Evolutionary conservation across 2,329 filamentous ascomycete species (phyloP).

Genomic region (Exophiala viscosa): DNA sequence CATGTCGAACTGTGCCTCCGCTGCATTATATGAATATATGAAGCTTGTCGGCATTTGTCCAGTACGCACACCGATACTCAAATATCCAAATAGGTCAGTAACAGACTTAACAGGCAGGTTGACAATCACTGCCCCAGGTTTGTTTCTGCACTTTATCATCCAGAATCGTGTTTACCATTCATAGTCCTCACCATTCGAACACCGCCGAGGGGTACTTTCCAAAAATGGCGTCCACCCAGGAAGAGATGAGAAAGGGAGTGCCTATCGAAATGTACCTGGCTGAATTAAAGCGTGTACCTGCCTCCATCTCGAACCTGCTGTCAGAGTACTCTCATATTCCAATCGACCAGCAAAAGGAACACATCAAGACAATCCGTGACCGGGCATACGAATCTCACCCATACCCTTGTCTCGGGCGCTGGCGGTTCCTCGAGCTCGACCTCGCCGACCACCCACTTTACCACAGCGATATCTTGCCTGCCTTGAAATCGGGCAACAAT

Average conservation of each 20-base stretch:
- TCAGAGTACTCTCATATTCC: slow-evolving; percentile 23
- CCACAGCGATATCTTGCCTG: slow-evolving; percentile 20
- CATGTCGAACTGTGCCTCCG: too few relatives aligned
- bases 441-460: slow-evolving; percentile 35
- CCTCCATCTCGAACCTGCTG: slow-evolving; percentile 18
- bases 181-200: too few relatives aligned
- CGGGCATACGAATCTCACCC: slow-evolving; percentile 31
- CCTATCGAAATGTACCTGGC: slow-evolving; percentile 8
- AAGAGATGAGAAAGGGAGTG: neutral
- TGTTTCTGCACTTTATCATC: too few relatives aligned
- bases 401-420: slow-evolving; percentile 45
- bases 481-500: slow-evolving; percentile 12
- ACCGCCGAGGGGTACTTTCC: too few relatives aligned
- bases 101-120: too few relatives aligned
- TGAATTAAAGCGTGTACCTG: slow-evolving; percentile 15
- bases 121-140: too few relatives aligned
- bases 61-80: too few relatives aligned
- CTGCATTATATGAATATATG: too few relatives aligned
- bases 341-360: slow-evolving; percentile 15
- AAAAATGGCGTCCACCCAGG: too few relatives aligned
- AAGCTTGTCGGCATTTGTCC: too few relatives aligned
- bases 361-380: slow-evolving; percentile 26
- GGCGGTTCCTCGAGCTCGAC: slow-evolving; percentile 43
- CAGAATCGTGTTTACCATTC: too few relatives aligned
- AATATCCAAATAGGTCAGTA: too few relatives aligned